These are phyloP conservation scores for Bocquillonia castaneifolia DNA, from an alignment of 441 rosid species.

Conservation along the genomic window DNA sequence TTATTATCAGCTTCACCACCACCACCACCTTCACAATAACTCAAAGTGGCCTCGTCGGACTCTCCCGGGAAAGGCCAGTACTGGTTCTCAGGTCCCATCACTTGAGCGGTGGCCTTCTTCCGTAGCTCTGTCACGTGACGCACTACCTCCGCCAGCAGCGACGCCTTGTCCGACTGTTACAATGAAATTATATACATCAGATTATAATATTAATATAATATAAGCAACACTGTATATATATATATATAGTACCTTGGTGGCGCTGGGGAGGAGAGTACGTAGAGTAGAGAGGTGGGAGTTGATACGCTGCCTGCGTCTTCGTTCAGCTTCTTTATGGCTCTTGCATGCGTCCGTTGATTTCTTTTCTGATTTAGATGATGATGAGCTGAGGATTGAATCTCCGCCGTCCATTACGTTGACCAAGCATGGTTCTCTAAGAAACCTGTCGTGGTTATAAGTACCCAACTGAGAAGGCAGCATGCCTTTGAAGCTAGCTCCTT, in stretches of 20 bases:
- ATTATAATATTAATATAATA: too few relatives aligned
- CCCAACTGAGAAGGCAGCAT: conserved; percentile 30
- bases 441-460: neutral
- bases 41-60: conserved; percentile 40
- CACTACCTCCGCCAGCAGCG: conserved; percentile 82
- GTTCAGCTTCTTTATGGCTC: conserved; percentile 58
- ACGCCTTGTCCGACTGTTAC: conserved; percentile 75
- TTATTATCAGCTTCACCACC: neutral
- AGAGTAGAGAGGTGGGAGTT: conserved; percentile 57
- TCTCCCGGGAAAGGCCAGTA: conserved; percentile 38
- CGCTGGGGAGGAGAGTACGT: conserved; percentile 47
- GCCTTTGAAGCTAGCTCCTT: too few relatives aligned
- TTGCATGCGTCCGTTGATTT: conserved; percentile 35
- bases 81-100: conserved; percentile 23
- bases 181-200: neutral
- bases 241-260: conserved; percentile 32
- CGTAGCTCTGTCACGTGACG: conserved; percentile 58
- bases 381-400: conserved; percentile 23
- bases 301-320: conserved; percentile 59
- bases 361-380: conserved; percentile 21
- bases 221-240: neutral
- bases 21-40: conserved; percentile 16
- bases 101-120: conserved; percentile 41
- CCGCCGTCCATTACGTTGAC: conserved; percentile 22
- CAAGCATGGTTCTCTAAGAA: conserved; percentile 20